A percentile compares a stretch with the other conserved stretches of the same genome.
phyloP scores from a whole-genome alignment of 345 rosid species.

The Melaleuca quinquenervia region DNA sequence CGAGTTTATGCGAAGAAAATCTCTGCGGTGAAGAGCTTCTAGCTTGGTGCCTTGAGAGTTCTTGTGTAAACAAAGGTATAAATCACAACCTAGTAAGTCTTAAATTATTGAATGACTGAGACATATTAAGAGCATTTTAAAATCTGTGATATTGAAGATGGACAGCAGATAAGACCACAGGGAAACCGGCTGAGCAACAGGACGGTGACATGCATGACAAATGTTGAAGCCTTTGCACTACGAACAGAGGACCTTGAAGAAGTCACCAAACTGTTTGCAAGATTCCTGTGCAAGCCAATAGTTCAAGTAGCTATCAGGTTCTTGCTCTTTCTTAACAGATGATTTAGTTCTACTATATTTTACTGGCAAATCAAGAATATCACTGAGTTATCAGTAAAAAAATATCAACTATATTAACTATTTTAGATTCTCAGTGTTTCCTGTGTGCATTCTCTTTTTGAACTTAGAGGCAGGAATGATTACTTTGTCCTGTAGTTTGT shows the following conservation, averaged over 20 bases:
- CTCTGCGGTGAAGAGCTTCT: conserved; percentile 89
- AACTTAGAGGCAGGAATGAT: background rate
- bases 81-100: background rate
- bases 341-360: background rate
- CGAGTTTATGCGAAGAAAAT: conserved; percentile 50
- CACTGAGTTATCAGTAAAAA: background rate
- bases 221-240: conserved; percentile 83
- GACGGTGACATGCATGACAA: conserved; percentile 51
- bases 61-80: conserved; percentile 2
- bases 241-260: conserved; percentile 75
- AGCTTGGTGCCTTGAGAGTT: conserved; percentile 81
- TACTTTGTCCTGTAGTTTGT: background rate
- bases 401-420: background rate
- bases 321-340: background rate
- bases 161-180: conserved; percentile 27
- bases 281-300: conserved; percentile 48
- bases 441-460: background rate
- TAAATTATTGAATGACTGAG: background rate
- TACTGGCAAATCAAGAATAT: background rate
- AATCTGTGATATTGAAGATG: conserved; percentile 28
- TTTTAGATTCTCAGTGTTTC: background rate
- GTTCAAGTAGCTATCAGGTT: conserved; percentile 89
- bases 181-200: conserved; percentile 49
- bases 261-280: conserved; percentile 54
- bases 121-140: background rate